Evolutionary conservation across 2,329 filamentous ascomycete species (phyloP), one percentile per base, ranked within the genome.

Genomic region (Phialophora tarda): DNA sequence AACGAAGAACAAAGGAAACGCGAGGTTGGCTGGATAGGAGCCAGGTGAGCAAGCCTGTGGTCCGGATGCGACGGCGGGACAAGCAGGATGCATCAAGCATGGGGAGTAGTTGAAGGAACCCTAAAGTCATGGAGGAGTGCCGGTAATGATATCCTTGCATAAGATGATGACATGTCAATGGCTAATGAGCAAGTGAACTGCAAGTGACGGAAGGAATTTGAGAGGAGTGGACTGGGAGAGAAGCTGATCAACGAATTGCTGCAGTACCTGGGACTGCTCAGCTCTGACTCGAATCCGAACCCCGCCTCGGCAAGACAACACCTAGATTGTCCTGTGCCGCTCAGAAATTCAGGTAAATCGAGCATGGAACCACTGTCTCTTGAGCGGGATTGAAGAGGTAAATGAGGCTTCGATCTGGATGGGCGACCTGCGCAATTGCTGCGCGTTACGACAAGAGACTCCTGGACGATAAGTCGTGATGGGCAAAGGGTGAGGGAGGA

Each of bases 111-210:
- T 5, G 55, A 59, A 30, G 24, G 48, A 30, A 50, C 21, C 38
- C 21, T 50, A 63, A 51, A 30, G 51, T 48, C 41, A 44, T 51
- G 48, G 23, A 62, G 24, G 59, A 62, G 48, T 59, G 44, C 21
- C 59, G 65, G 61, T n/a, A 66, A 48, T 56, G 48, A 62, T 66
- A 66, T 62, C 64, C 64, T 66, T 66, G 64, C 64, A 62, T 53
- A 59, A 41, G 24, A 58, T 61, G 59, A 57, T 34, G 56, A 57
- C 38, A 59, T 62, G 30, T 60, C 63, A 53, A 65, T 59, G 57
- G 47, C 30, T 28, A 59, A 41, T n/a, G 14, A 48, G 4, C 54
- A 48, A 59, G 54, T 32, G 54, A 60, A 58, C 28, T 59, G 64
- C 64, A 59, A 59, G 59, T 57, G 64, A 62, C 64, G 34, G 48